Evolutionary conservation across 1,284 basidiomycete species (phyloP).

Genomic region (Trametes versicolor): DNA sequence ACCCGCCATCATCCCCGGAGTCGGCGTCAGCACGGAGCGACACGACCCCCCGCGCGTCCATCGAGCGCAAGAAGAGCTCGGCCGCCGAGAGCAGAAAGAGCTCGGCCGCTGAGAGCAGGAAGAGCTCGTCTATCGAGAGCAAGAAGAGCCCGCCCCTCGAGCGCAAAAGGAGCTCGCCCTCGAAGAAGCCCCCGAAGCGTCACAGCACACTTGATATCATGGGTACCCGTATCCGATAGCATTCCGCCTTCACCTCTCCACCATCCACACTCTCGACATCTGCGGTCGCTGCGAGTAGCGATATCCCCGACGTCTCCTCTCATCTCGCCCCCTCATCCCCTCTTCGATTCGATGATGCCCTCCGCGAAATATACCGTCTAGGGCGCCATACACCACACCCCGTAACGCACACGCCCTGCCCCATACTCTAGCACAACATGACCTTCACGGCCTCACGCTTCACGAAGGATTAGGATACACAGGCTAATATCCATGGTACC

Average conservation of each 20-base stretch:
- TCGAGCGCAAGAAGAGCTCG: constrained; percentile 6
- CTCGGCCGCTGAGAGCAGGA: too few relatives aligned
- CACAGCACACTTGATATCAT: constrained; percentile 22
- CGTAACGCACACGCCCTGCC: not conserved
- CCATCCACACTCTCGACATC: not conserved
- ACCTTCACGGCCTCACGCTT: constrained; percentile 19
- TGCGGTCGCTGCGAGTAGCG: not conserved
- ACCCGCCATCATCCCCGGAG: constrained; percentile 6
- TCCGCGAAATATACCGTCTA: too few relatives aligned
- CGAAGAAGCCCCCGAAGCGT: constrained; percentile 17
- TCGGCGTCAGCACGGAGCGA: not conserved
- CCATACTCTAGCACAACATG: constrained; percentile 2
- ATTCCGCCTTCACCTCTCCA: not conserved
- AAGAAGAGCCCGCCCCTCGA: constrained; percentile 2
- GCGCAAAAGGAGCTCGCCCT: not conserved
- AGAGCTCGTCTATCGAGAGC: too few relatives aligned
- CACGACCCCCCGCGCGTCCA: constrained; percentile 2
- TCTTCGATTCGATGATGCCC: too few relatives aligned
- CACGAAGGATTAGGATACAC: constrained; percentile 7
- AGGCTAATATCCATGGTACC: not conserved
- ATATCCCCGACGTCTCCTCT: not conserved
- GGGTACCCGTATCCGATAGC: constrained; percentile 11
- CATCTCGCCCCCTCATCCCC: not conserved
- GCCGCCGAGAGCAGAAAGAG: too few relatives aligned
- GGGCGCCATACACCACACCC: not conserved